These are phyloP conservation scores for Arabis alpina DNA, from an alignment of 345 rosid genomes.

Conservation along the genomic window DNA sequence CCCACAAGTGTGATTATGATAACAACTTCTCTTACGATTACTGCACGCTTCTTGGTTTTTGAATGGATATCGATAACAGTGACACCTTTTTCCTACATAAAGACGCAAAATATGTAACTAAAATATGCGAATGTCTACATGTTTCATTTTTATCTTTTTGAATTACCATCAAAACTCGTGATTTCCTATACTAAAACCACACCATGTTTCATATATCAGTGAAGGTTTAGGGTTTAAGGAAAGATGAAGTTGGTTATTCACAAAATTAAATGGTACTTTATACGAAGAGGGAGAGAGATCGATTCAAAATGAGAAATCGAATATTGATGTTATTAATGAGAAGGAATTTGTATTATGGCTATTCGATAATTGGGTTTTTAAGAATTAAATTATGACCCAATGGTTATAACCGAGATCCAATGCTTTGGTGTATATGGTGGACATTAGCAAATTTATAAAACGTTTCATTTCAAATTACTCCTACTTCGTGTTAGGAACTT, in stretches of 20 bases:
- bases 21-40: constrained; percentile 73
- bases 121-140: background rate
- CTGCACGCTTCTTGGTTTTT: constrained; percentile 75
- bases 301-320: too few species aligned
- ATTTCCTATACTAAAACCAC: too few species aligned
- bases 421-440: background rate
- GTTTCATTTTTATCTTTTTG: too few species aligned
- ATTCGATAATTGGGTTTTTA: background rate
- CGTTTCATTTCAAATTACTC: constrained; percentile 8
- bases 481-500: background rate
- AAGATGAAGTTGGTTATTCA: too few species aligned
- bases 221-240: too few species aligned
- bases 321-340: too few species aligned
- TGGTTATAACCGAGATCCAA: background rate
- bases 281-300: too few species aligned
- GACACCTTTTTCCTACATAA: constrained; percentile 73
- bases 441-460: background rate
- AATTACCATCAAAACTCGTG: too few species aligned
- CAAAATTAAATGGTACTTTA: too few species aligned
- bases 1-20: constrained; percentile 83
- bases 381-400: constrained; percentile 6
- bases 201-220: too few species aligned
- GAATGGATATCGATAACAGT: constrained; percentile 77
- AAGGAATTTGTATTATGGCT: too few species aligned
- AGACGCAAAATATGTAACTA: background rate